These are phyloP conservation scores for Geosmithia putterillii DNA, from an alignment of 2,329 filamentous ascomycete species.

Conservation along the genomic window DNA sequence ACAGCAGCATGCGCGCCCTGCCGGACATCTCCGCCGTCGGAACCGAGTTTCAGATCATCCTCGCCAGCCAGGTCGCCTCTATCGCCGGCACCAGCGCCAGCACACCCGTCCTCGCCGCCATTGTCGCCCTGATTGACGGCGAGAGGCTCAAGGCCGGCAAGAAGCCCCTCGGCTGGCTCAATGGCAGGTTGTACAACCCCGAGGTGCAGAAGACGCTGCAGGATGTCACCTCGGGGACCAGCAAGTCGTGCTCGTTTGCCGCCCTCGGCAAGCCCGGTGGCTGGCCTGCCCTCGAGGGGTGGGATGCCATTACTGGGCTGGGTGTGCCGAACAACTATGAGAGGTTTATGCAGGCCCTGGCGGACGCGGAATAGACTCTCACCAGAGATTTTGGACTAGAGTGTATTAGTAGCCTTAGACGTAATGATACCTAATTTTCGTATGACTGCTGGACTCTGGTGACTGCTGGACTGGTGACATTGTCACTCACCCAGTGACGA, in stretches of 20 bases:
- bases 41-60: conserved; percentile 36
- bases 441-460: background rate
- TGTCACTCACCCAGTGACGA: too few species aligned
- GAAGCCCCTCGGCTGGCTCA: conserved; percentile 39
- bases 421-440: background rate
- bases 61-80: conserved; percentile 11
- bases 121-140: conserved; percentile 43
- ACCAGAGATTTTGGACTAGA: background rate
- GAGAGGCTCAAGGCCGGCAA: conserved; percentile 34
- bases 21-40: conserved; percentile 44
- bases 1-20: conserved; percentile 30
- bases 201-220: conserved; percentile 21
- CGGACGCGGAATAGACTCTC: conserved; percentile 7
- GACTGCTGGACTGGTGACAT: too few species aligned
- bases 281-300: conserved; percentile 31
- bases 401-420: background rate
- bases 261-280: conserved; percentile 20
- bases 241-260: conserved; percentile 24
- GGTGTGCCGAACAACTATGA: conserved; percentile 31
- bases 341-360: conserved; percentile 19
- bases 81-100: conserved; percentile 37
- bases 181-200: conserved; percentile 31
- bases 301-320: conserved; percentile 36
- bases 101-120: conserved; percentile 39
- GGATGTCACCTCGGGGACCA: conserved; percentile 28